Evolutionary conservation across 306 rosid genomes (phyloP).

Genomic region (Oxytropis ochrocephala): DNA sequence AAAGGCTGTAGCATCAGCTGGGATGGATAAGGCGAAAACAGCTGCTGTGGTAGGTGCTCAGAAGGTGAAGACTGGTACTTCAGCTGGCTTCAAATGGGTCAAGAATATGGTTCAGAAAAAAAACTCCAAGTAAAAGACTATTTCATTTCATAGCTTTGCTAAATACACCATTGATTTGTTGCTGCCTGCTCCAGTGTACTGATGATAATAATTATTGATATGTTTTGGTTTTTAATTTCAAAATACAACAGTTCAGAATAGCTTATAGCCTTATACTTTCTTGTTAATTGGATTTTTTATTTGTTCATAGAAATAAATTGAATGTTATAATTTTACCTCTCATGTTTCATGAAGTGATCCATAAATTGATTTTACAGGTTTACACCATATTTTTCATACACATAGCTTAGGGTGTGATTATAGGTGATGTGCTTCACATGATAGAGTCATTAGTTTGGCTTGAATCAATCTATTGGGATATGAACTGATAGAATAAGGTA

Average conservation of each 20-base stretch:
- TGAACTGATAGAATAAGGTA: too few relatives aligned
- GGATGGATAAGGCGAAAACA: conserved; percentile 47
- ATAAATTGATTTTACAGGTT: background rate
- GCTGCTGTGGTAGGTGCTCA: conserved; percentile 33
- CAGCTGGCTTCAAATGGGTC: conserved; percentile 68
- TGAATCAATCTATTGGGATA: background rate
- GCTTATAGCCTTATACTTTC: background rate
- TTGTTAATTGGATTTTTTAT: background rate
- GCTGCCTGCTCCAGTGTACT: background rate
- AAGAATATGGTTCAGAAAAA: conserved; percentile 58
- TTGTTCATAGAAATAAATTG: conserved; percentile 14
- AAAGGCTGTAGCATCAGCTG: conserved; percentile 42
- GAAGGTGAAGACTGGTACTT: conserved; percentile 53
- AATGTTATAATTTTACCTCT: background rate
- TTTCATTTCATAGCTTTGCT: background rate
- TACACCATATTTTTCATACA: background rate
- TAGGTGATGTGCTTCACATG: background rate
- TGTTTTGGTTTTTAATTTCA: conserved; percentile 7
- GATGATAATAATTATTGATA: background rate
- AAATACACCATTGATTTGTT: conserved; percentile 9
- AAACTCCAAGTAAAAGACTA: conserved; percentile 41
- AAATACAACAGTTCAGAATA: conserved; percentile 1
- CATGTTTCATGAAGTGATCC: background rate
- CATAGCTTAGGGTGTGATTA: background rate
- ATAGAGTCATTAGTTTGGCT: background rate